A percentile compares a stretch with the other conserved stretches of the same genome.
These are phyloP conservation scores for Saccharomyces uvarum DNA, from an alignment of 1,139 yeast species.

Conservation along the genomic window DNA sequence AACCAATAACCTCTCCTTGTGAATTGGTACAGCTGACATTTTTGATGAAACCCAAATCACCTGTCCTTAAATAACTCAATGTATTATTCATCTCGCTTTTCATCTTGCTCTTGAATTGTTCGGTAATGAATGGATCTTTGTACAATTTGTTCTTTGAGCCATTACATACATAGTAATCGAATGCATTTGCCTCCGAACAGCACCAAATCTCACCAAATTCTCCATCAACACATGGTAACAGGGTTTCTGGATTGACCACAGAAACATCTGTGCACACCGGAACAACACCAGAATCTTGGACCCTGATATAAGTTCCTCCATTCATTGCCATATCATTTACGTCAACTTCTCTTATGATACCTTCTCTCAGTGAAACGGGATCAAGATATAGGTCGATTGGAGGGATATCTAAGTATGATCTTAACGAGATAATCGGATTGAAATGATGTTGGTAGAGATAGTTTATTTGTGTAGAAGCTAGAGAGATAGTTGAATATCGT, in stretches of 20 bases:
- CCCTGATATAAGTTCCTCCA: slow-evolving; percentile 38
- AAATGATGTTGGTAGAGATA: slow-evolving; percentile 71
- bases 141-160: slow-evolving; percentile 15
- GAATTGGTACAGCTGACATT: slow-evolving; percentile 46
- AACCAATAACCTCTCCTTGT: slow-evolving; percentile 41
- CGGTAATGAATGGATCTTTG: slow-evolving; percentile 36
- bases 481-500: slow-evolving; percentile 55
- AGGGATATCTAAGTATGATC: slow-evolving; percentile 83
- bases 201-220: slow-evolving; percentile 98
- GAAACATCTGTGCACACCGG: slow-evolving; percentile 92
- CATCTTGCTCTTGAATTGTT: slow-evolving; percentile 51
- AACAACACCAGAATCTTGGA: slow-evolving; percentile 94
- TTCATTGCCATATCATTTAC: slow-evolving; percentile 63
- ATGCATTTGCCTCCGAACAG: slow-evolving; percentile 73
- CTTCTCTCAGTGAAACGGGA: slow-evolving; percentile 81
- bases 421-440: slow-evolving; percentile 69
- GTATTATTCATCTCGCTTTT: slow-evolving; percentile 50
- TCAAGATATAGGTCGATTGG: slow-evolving; percentile 84
- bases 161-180: slow-evolving; percentile 44
- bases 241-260: slow-evolving; percentile 90
- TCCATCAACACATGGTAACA: slow-evolving; percentile 72
- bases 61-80: slow-evolving; percentile 72
- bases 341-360: slow-evolving; percentile 72
- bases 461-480: slow-evolving; percentile 65
- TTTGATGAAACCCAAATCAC: slow-evolving; percentile 88